phyloP scores from a whole-genome alignment of 2,329 filamentous ascomycete species.

The Paracamarosporium sp. region DNA sequence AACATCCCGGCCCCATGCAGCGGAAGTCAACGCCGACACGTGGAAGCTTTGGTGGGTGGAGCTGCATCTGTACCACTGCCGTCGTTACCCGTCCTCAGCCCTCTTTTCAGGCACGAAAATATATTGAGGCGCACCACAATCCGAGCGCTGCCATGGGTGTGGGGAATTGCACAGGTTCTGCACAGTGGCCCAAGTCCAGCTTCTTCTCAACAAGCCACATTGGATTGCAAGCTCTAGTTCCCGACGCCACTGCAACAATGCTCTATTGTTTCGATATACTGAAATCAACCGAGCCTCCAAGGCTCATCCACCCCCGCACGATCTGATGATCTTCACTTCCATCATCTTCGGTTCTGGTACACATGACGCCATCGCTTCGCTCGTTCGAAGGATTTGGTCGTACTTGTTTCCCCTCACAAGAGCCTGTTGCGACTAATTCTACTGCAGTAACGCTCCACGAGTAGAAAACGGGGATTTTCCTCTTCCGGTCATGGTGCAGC shows the following conservation, averaged over 20 bases:
- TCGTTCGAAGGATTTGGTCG: not conserved
- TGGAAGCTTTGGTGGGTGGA: not conserved
- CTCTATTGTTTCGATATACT: not conserved
- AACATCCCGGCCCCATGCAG: not conserved
- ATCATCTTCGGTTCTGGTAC: not conserved
- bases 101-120: constrained; percentile 3
- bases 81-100: constrained; percentile 2
- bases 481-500: not conserved
- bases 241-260: not conserved
- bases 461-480: not conserved
- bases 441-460: not conserved
- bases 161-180: not conserved
- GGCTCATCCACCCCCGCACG: not conserved
- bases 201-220: not conserved
- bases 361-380: constrained; percentile 5
- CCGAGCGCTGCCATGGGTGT: not conserved
- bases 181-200: not conserved
- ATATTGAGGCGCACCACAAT: not conserved
- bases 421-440: not conserved
- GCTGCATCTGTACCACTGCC: not conserved
- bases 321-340: not conserved
- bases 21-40: not conserved
- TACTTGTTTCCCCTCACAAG: not conserved
- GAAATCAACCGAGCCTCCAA: not conserved
- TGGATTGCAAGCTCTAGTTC: not conserved